Evolutionary conservation across 2,329 filamentous ascomycete species (phyloP).

Genomic region (Fusarium sp.): DNA sequence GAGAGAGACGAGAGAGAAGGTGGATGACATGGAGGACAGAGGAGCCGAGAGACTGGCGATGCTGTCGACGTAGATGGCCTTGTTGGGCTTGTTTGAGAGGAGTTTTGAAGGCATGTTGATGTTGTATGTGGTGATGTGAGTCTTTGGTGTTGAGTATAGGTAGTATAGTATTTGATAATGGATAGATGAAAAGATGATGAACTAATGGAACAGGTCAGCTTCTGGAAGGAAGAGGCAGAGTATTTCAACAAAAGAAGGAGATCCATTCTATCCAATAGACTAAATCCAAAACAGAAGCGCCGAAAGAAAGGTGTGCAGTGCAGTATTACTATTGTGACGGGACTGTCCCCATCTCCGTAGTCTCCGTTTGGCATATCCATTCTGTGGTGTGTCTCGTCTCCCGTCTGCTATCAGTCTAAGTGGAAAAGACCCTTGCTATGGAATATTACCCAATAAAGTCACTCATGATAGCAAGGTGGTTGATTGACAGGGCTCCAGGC

Average conservation of each 20-base stretch:
- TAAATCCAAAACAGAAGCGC: conserved; percentile 24
- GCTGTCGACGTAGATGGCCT: conserved; percentile 44
- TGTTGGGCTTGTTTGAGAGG: conserved; percentile 35
- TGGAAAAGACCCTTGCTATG: conserved; percentile 14
- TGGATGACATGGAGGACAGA: conserved; percentile 47
- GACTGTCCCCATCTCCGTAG: conserved; percentile 35
- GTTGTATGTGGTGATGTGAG: neutral
- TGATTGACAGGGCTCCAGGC: conserved; percentile 44
- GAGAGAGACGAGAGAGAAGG: conserved; percentile 50
- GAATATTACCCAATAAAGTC: conserved; percentile 41
- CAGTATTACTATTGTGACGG: neutral
- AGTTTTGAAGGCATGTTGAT: conserved; percentile 35
- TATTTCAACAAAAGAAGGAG: conserved; percentile 20
- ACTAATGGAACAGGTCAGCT: conserved; percentile 22
- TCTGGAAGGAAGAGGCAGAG: conserved; percentile 32
- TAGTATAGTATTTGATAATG: neutral
- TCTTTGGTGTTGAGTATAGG: conserved; percentile 5
- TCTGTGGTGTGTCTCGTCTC: conserved; percentile 19
- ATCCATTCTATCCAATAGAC: conserved; percentile 23
- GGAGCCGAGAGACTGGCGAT: conserved; percentile 48
- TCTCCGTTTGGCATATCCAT: conserved; percentile 32
- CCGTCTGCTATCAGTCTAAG: neutral
- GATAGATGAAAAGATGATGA: conserved; percentile 7
- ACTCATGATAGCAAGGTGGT: conserved; percentile 45
- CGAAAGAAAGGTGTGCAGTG: conserved; percentile 3